These are phyloP conservation scores for Hirsutella rhossiliensis DNA, from an alignment of 2,329 filamentous ascomycete genomes.

Conservation along the genomic window DNA sequence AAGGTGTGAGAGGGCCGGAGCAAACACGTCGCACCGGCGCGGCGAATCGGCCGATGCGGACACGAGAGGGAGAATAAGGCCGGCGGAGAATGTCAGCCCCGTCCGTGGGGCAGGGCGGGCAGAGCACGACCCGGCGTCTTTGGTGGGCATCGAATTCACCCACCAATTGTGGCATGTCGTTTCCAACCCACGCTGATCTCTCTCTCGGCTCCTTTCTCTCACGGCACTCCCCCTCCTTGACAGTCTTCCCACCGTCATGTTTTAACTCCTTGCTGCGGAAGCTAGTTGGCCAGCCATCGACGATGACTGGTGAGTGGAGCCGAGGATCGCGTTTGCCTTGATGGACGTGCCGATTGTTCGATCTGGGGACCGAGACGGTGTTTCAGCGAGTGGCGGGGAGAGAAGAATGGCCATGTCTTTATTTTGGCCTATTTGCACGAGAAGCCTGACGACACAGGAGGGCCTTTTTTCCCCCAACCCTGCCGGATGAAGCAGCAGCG, in stretches of 20 bases:
- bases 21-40: neutral
- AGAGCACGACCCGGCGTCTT: neutral
- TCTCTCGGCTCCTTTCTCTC: neutral
- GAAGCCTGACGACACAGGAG: neutral
- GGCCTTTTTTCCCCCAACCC: neutral
- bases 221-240: neutral
- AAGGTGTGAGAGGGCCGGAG: neutral
- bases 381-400: slow-evolving; percentile 1
- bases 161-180: neutral
- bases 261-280: neutral
- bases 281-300: neutral
- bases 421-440: neutral
- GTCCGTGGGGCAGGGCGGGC: neutral
- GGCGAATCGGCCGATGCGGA: neutral
- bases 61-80: neutral
- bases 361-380: neutral
- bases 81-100: neutral
- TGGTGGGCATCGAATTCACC: neutral
- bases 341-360: slow-evolving; percentile 1
- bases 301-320: neutral
- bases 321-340: neutral
- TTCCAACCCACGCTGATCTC: neutral
- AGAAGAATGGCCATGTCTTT: neutral
- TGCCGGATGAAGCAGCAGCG: neutral
- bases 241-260: neutral